Evolutionary conservation across 768 basidiomycete species (phyloP).

Genomic region (Hericium coralloides): DNA sequence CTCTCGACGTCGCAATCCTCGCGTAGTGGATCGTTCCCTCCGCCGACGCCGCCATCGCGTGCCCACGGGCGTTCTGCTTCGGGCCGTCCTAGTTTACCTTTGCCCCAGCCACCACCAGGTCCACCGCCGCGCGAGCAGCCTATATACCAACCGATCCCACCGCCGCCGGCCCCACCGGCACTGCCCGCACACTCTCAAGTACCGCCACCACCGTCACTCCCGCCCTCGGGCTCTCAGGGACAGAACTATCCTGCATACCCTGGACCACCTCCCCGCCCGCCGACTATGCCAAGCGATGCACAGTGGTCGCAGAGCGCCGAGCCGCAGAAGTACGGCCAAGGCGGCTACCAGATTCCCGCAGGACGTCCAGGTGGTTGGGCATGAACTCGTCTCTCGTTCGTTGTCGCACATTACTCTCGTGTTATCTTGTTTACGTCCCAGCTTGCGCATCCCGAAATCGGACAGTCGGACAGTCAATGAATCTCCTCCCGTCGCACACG

Average conservation of each 20-base stretch:
- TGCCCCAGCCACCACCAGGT: constrained; percentile 30
- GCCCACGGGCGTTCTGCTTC: constrained; percentile 18
- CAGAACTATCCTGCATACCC: constrained; percentile 16
- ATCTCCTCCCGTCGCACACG: too few species aligned
- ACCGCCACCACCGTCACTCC: constrained; percentile 5
- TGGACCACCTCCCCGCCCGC: constrained; percentile 22
- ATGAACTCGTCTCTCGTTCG: neutral
- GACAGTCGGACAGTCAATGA: too few species aligned
- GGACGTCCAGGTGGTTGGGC: neutral
- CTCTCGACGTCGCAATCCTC: neutral
- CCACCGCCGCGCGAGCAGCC: constrained; percentile 35
- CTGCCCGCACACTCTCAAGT: constrained; percentile 19
- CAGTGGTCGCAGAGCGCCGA: constrained; percentile 10
- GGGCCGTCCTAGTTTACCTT: constrained; percentile 43
- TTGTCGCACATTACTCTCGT: too few species aligned
- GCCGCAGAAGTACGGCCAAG: constrained; percentile 7
- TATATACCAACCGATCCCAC: constrained; percentile 22
- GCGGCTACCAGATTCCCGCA: constrained; percentile 10
- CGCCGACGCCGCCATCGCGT: constrained; percentile 4
- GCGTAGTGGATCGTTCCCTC: constrained; percentile 11
- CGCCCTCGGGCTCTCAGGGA: constrained; percentile 6
- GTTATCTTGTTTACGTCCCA: neutral
- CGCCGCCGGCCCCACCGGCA: constrained; percentile 24
- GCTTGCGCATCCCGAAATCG: neutral
- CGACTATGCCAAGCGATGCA: constrained; percentile 10